Percentiles rank a stretch among this genome's conserved stretches.
phyloP scores from a whole-genome alignment of 1,284 basidiomycete genomes.

The Malassezia restricta region DNA sequence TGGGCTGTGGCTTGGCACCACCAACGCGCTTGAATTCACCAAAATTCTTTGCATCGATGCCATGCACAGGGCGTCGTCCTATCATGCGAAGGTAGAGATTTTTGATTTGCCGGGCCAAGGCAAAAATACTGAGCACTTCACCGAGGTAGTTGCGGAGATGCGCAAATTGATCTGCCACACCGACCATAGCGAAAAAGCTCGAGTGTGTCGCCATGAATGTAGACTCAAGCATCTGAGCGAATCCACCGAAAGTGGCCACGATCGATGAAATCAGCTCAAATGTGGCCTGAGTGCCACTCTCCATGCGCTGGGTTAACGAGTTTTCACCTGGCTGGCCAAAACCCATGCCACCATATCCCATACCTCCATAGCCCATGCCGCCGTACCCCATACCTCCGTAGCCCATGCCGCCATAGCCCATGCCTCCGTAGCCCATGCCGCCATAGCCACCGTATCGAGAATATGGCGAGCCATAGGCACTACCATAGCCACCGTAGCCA shows the following conservation, averaged over 20 bases:
- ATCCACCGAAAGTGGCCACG: constrained; percentile 86
- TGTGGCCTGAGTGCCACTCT: constrained; percentile 76
- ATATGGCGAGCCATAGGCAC: constrained; percentile 36
- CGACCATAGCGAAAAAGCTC: constrained; percentile 96
- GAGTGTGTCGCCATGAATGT: constrained; percentile 99
- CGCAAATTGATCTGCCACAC: constrained; percentile 87
- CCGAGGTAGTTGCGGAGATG: constrained; percentile 82
- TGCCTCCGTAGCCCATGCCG: constrained; percentile 26
- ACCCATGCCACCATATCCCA: constrained; percentile 31
- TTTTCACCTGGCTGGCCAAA: constrained; percentile 32
- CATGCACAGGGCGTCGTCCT: constrained; percentile 29
- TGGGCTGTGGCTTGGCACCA: constrained; percentile 45
- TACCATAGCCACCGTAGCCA: constrained; percentile 22
- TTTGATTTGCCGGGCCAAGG: constrained; percentile 69
- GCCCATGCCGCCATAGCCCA: constrained; percentile 30
- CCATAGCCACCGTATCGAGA: constrained; percentile 19
- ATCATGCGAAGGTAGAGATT: constrained; percentile 32
- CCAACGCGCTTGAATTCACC: constrained; percentile 36
- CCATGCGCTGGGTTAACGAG: constrained; percentile 72
- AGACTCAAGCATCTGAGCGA: constrained; percentile 93
- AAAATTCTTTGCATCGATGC: constrained; percentile 38
- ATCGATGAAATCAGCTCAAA: constrained; percentile 87
- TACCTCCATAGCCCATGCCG: constrained; percentile 21
- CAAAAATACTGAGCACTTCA: constrained; percentile 77
- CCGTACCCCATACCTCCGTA: constrained; percentile 27